Evolutionary conservation across 306 rosid genomes (phyloP), one percentile per base, ranked within the genome.

Genomic region (Ziziphus jujuba): DNA sequence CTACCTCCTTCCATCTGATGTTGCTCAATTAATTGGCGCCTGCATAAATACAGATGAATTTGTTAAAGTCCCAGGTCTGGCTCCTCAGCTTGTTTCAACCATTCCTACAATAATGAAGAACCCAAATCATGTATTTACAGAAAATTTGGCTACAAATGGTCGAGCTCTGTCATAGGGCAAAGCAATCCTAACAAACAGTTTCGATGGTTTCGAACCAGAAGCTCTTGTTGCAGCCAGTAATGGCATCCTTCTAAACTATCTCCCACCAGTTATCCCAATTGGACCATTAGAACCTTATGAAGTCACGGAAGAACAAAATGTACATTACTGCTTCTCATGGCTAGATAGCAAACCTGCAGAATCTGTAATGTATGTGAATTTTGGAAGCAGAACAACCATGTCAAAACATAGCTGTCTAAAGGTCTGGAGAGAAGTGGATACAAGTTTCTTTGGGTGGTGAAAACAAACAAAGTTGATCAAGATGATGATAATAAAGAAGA

Each of bases 321-420:
- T 33, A 1, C n/a, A n/a, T n/a, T 19, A 44, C 20, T 19, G 9
- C 70, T 1, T 63, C 38, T 28, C 70, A 54, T 72, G 70, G 76
- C 59, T 72, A 54, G 70, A 63, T 31, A 21, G 43, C 43, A 69
- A 72, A 47, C 50, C 70, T 3, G 12, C 20, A 20, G 58, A 72
- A 24, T 63, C 76, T 13, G 70, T 72, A 10, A 70, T 72, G 55
- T 72, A 63, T 34, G 70, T 72, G 25, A 55, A 70, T 22, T 63
- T 72, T 21, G 70, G 76, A 21, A 72, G 76, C 70, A 72, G 76
- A 16, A 72, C 76, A 44, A 51, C 70, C 23, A 55, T 72, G 65
- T 45, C 76, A 0, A 22, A 34, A 9, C 34, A 40, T 20, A 72
- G 47, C 40, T 72, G 38, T 44, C 76, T 31, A 56, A 33, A 7